phyloP scores from a whole-genome alignment of 176 grass and related monocot genomes.

The Alloteropsis semialata region DNA sequence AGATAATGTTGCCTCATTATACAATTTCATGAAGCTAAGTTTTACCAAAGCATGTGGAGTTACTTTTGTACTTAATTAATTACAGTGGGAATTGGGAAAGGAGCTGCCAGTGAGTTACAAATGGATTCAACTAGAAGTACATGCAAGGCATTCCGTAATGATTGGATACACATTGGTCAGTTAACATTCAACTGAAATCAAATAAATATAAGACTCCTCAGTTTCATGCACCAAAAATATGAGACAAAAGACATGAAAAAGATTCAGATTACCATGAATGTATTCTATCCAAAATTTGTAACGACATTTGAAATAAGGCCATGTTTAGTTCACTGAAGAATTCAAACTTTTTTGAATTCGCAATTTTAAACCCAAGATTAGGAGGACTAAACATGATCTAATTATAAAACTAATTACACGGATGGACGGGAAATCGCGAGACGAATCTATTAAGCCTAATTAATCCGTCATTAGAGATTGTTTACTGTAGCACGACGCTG shows the following conservation, averaged over 20 bases:
- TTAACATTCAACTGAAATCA: conserved; percentile 1
- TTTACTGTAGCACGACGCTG: no score
- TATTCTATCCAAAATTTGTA: background rate
- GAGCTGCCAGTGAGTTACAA: background rate
- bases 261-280: background rate
- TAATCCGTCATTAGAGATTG: no score
- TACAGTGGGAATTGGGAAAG: background rate
- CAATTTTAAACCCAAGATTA: no score
- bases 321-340: no score
- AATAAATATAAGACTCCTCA: background rate
- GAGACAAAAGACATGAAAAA: background rate
- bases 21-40: background rate
- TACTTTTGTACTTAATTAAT: background rate
- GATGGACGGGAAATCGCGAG: no score
- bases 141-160: background rate
- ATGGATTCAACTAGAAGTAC: background rate
- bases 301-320: no score
- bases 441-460: no score
- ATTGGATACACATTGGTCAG: background rate
- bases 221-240: background rate
- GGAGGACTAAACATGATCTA: no score
- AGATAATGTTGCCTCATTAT: background rate
- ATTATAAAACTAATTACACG: no score
- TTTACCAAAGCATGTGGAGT: background rate
- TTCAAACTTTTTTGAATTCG: no score